A percentile compares a stretch with the other conserved stretches of the same genome.
phyloP scores from a whole-genome alignment of 2,329 filamentous ascomycete genomes.

The Cytospora mali region DNA sequence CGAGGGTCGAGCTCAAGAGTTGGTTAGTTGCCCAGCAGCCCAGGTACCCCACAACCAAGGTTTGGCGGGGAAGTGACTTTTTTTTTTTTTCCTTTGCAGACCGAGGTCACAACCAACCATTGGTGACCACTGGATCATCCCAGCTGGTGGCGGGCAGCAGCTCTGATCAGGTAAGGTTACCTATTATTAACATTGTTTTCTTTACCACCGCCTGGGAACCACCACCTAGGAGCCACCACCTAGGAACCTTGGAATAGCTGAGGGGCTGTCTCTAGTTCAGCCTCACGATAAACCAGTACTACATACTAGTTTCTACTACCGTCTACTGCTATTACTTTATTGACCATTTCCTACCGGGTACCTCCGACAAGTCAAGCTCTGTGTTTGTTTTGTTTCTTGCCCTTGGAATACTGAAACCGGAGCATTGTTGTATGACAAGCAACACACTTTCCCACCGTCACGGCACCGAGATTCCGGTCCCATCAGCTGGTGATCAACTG shows the following conservation, averaged over 20 bases:
- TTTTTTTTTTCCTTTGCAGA: not conserved
- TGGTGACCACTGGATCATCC: not conserved
- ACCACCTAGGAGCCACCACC: too few species aligned
- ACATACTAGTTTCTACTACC: not conserved
- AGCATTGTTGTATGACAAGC: not conserved
- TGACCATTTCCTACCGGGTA: not conserved
- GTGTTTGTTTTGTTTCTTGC: not conserved
- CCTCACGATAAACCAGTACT: not conserved
- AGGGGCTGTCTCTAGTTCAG: not conserved
- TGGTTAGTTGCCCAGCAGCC: not conserved
- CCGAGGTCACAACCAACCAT: not conserved
- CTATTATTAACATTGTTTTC: too few species aligned
- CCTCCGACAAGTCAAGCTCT: too few species aligned
- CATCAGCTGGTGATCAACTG: slow-evolving; percentile 1
- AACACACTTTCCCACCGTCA: not conserved
- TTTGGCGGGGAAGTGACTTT: not conserved
- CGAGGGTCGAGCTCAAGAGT: not conserved
- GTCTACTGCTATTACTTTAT: too few species aligned
- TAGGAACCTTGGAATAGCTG: not conserved
- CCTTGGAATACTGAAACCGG: not conserved
- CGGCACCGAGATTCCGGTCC: not conserved
- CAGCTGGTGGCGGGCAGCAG: not conserved
- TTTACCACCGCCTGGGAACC: too few species aligned
- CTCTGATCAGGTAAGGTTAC: too few species aligned
- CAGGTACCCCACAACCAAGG: not conserved